Conservation (phyloP, 2,329 filamentous ascomycete species). For the Macrophomina phaseolina region DNA sequence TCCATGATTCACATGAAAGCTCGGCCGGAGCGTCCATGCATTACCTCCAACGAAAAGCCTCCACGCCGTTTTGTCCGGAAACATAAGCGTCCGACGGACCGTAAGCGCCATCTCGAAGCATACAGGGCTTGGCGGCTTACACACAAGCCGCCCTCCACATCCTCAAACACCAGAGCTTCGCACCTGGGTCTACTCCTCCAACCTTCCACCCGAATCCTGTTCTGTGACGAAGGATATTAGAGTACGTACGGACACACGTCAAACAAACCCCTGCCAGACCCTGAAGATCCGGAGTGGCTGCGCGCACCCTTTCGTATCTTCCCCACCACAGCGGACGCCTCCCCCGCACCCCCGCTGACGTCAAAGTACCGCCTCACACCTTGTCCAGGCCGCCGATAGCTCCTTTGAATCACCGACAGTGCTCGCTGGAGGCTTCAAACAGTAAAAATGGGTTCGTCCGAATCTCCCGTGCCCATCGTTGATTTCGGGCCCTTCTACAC, state of each 20-base stretch:
- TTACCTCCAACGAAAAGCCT: too few relatives aligned
- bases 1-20: too few relatives aligned
- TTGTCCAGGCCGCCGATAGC: background rate
- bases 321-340: background rate
- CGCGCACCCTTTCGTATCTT: background rate
- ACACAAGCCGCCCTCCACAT: background rate
- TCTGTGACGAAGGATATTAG: background rate
- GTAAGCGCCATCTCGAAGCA: background rate
- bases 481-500: constrained; percentile 37
- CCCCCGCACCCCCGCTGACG: constrained; percentile 10
- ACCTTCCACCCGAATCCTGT: too few relatives aligned
- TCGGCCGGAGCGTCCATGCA: too few relatives aligned
- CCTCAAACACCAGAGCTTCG: too few relatives aligned
- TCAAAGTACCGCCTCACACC: background rate
- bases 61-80: background rate
- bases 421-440: too few relatives aligned
- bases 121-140: constrained; percentile 4
- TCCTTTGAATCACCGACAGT: background rate
- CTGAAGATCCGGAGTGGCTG: background rate
- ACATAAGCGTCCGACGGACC: background rate
- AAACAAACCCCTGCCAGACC: background rate
- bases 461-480: constrained; percentile 36
- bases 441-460: background rate
- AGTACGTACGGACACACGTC: too few relatives aligned
- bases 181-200: too few relatives aligned